A percentile compares a stretch with the other conserved stretches of the same genome.
phyloP scores from a whole-genome alignment of 129 eudicot species.

The Flaveria robusta region DNA sequence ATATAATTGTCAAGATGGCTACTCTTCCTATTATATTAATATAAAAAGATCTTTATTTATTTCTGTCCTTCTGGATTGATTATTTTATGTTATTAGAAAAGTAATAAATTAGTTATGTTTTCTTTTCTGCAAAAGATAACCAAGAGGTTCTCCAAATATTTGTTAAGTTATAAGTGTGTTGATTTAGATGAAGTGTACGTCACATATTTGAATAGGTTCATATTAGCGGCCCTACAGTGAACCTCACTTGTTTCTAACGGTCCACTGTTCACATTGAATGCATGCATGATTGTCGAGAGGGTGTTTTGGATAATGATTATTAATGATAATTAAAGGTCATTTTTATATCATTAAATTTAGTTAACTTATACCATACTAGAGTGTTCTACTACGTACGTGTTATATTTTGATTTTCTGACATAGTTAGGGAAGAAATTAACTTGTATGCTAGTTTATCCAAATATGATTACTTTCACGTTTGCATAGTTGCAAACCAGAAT shows the following conservation, averaged over 20 bases:
- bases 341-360: not conserved
- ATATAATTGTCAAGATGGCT: slow-evolving; percentile 35
- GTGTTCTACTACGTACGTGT: not conserved
- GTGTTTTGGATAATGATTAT: slow-evolving; percentile 15
- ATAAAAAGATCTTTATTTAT: not conserved
- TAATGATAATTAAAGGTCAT: slow-evolving; percentile 3
- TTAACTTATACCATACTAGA: not conserved
- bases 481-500: no score
- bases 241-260: slow-evolving; percentile 32
- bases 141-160: slow-evolving; percentile 40
- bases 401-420: no score
- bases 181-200: slow-evolving; percentile 46
- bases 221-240: slow-evolving; percentile 31
- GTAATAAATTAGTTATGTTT: slow-evolving; percentile 28
- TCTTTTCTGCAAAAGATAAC: slow-evolving; percentile 34
- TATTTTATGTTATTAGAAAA: slow-evolving; percentile 23
- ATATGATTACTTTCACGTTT: no score
- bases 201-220: slow-evolving; percentile 38
- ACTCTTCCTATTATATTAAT: slow-evolving; percentile 26
- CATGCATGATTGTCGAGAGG: slow-evolving; percentile 25
- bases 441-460: no score
- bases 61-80: slow-evolving; percentile 6
- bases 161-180: slow-evolving; percentile 31
- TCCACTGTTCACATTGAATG: slow-evolving; percentile 19
- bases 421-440: no score